Evolutionary conservation across 2,329 filamentous ascomycete genomes (phyloP).

Genomic region (Rasamsonia emersonii): DNA sequence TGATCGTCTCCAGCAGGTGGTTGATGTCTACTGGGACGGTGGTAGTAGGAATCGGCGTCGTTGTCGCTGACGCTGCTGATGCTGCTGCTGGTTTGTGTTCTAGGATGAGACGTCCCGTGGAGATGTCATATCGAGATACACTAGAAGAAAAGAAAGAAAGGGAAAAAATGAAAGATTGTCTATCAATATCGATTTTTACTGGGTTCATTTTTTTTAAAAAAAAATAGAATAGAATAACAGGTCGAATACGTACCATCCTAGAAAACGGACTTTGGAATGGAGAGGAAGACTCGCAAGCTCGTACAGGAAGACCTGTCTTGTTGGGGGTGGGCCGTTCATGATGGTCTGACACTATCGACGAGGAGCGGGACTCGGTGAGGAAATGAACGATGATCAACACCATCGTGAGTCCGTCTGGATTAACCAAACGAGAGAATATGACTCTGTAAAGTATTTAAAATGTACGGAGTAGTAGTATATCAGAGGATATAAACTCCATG

Average conservation of each 20-base stretch:
- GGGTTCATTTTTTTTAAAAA: slow-evolving; percentile 6
- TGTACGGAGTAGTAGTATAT: too few species aligned
- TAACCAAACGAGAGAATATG: too few species aligned
- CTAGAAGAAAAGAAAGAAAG: slow-evolving; percentile 33
- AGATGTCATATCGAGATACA: slow-evolving; percentile 49
- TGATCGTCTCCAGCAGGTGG: slow-evolving; percentile 59
- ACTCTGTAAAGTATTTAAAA: too few species aligned
- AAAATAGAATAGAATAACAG: slow-evolving; percentile 2
- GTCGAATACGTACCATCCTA: slow-evolving; percentile 66
- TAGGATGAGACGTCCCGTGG: slow-evolving; percentile 55
- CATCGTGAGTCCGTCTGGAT: too few species aligned
- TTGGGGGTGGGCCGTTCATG: slow-evolving; percentile 52
- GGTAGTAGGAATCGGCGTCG: slow-evolving; percentile 21
- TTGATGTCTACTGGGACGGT: slow-evolving; percentile 60
- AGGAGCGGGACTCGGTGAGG: too few species aligned
- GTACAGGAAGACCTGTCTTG: slow-evolving; percentile 56
- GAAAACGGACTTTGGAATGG: slow-evolving; percentile 77
- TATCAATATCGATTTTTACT: slow-evolving; percentile 3
- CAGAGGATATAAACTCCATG: too few species aligned
- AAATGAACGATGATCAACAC: too few species aligned
- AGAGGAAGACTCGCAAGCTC: slow-evolving; percentile 44
- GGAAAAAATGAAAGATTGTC: slow-evolving; percentile 11
- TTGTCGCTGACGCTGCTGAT: slow-evolving; percentile 3
- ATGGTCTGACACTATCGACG: slow-evolving; percentile 1
- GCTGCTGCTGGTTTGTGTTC: slow-evolving; percentile 47